Evolutionary conservation across 257 asterid species (phyloP).

Genomic region (Nicotiana sylvestris): DNA sequence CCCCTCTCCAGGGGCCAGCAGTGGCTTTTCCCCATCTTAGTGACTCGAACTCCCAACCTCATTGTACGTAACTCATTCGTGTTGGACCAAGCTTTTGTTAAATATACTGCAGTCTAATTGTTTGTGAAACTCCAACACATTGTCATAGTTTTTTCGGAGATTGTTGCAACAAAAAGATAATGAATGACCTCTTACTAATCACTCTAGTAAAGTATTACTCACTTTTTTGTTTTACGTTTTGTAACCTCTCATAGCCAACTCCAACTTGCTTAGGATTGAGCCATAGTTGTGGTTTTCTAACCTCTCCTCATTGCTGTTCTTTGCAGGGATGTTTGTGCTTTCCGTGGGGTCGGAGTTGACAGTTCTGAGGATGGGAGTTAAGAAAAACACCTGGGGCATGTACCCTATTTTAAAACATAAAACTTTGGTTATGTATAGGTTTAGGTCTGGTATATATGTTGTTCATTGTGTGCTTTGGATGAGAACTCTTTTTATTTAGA

Average conservation of each 20-base stretch:
- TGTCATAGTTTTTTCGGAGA: not conserved
- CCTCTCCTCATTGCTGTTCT: not conserved
- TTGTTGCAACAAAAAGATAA: not conserved
- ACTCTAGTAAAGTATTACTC: not conserved
- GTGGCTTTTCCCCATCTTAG: not conserved
- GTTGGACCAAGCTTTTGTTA: not conserved
- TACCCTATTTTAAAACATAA: slow-evolving; percentile 14
- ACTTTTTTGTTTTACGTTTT: not conserved
- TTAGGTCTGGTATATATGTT: slow-evolving; percentile 3
- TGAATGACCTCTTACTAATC: not conserved
- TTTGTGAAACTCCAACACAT: not conserved
- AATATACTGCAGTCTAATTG: not conserved
- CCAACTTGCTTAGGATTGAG: too few relatives aligned
- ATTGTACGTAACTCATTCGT: not conserved
- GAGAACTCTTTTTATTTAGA: not conserved
- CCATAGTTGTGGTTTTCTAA: not conserved
- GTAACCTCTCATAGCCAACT: not conserved
- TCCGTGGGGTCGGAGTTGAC: slow-evolving; percentile 45
- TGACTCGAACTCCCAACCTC: not conserved
- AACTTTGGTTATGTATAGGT: slow-evolving; percentile 6
- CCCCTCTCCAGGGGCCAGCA: not conserved
- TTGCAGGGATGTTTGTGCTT: slow-evolving; percentile 55
- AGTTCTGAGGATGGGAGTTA: not conserved
- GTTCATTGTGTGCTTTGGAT: slow-evolving; percentile 10
- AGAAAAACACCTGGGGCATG: slow-evolving; percentile 5